A percentile compares a stretch with the other conserved stretches of the same genome.
Evolutionary conservation across 805 yeast genomes (phyloP).

Genomic region (Candida ovalis): DNA sequence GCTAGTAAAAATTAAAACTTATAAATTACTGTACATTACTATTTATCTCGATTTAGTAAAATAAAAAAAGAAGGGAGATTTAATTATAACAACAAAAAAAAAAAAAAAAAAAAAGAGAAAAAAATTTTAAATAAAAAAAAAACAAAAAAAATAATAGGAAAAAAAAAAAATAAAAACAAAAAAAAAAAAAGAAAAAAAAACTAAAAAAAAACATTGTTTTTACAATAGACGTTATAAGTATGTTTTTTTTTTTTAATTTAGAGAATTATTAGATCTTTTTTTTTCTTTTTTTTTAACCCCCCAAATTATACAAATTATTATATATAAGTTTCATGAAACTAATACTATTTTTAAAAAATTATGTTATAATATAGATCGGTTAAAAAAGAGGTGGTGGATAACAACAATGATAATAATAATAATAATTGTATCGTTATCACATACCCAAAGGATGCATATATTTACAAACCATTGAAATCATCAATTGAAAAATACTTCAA

Average conservation of each 20-base stretch:
- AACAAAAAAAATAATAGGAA: no score
- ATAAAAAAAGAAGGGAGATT: no score
- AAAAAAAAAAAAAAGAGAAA: no score
- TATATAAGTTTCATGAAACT: conserved; percentile 1
- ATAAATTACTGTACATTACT: no score
- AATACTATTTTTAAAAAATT: background rate
- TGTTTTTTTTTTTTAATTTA: background rate
- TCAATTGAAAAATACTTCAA: conserved; percentile 31
- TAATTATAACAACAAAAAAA: no score
- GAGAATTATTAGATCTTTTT: background rate
- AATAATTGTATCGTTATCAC: conserved; percentile 29
- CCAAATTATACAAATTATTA: background rate
- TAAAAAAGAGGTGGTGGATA: background rate
- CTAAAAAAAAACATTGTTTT: no score
- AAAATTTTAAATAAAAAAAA: no score
- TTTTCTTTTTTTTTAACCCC: background rate
- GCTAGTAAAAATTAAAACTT: no score
- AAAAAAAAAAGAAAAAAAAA: no score
- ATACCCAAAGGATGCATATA: conserved; percentile 37
- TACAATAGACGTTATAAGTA: no score
- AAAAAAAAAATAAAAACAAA: no score
- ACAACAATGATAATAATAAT: background rate
- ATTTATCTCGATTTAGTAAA: no score
- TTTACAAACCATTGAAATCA: conserved; percentile 37
- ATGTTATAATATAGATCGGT: background rate